phyloP scores from a whole-genome alignment of 2,329 filamentous ascomycete species.

The Capronia americana region DNA sequence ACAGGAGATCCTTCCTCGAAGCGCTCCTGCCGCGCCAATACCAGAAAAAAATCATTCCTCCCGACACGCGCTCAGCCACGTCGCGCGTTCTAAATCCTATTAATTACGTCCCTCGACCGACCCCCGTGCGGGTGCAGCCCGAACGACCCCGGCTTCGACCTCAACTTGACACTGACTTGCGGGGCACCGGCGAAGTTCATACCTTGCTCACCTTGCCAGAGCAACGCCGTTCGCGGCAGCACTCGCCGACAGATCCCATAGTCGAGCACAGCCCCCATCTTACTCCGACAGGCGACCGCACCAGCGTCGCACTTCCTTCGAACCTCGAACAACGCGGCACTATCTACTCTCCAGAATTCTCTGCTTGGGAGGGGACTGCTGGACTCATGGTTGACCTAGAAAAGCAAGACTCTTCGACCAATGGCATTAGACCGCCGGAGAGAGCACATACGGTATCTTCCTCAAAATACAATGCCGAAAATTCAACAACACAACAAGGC shows the following conservation, averaged over 20 bases:
- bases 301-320: conserved; percentile 60
- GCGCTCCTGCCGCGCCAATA: conserved; percentile 37
- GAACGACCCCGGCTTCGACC: conserved; percentile 32
- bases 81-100: conserved; percentile 67
- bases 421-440: conserved; percentile 33
- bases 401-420: conserved; percentile 23
- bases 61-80: conserved; percentile 46
- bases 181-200: conserved; percentile 56
- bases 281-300: conserved; percentile 48
- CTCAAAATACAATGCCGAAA: conserved; percentile 33
- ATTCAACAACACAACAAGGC: conserved; percentile 14
- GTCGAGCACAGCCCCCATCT: conserved; percentile 53
- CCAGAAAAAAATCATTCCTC: conserved; percentile 33
- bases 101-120: conserved; percentile 64
- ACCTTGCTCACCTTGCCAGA: conserved; percentile 64
- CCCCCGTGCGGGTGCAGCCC: conserved; percentile 53
- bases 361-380: conserved; percentile 10
- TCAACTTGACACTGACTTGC: conserved; percentile 36
- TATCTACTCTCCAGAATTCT: conserved; percentile 37
- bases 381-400: conserved; percentile 34
- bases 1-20: conserved; percentile 39
- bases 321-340: conserved; percentile 48
- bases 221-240: conserved; percentile 61
- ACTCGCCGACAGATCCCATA: conserved; percentile 54
- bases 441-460: conserved; percentile 26